phyloP scores from a whole-genome alignment of 2,329 filamentous ascomycete genomes.

The Cercospora sp. region DNA sequence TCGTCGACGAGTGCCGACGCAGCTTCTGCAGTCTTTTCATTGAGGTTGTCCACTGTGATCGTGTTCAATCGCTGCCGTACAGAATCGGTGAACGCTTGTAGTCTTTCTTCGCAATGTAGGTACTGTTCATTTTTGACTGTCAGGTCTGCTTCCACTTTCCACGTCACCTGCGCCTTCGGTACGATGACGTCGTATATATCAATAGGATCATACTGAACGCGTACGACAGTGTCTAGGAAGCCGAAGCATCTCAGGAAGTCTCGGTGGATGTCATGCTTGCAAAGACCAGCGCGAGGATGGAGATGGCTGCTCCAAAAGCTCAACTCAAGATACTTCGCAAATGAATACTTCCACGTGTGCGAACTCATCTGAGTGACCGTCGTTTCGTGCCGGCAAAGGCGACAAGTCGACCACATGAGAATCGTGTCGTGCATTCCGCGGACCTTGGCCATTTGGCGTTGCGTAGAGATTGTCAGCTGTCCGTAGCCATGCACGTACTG shows the following conservation, averaged over 20 bases:
- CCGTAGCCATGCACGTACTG: constrained; percentile 97
- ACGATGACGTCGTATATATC: constrained; percentile 93
- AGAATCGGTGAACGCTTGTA: constrained; percentile 83
- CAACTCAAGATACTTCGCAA: constrained; percentile 96
- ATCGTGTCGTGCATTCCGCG: constrained; percentile 71
- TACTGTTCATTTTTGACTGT: constrained; percentile 92
- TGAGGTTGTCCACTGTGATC: constrained; percentile 87
- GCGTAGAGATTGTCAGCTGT: constrained; percentile 86
- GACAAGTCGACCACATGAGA: constrained; percentile 97
- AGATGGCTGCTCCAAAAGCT: constrained; percentile 92
- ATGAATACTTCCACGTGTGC: constrained; percentile 96
- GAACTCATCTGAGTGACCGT: constrained; percentile 88
- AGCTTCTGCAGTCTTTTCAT: constrained; percentile 79
- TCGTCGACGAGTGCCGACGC: constrained; percentile 80
- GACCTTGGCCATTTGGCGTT: constrained; percentile 68
- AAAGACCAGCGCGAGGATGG: constrained; percentile 71
- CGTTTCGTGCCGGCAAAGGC: constrained; percentile 86
- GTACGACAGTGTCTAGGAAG: constrained; percentile 77
- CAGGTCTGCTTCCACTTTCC: constrained; percentile 95
- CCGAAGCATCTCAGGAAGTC: constrained; percentile 94
- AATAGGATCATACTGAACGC: constrained; percentile 90
- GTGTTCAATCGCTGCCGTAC: constrained; percentile 80
- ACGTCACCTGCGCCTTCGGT: constrained; percentile 83
- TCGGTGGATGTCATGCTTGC: constrained; percentile 86
- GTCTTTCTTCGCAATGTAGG: constrained; percentile 73